Evolutionary conservation across 139 green algal species (phyloP).

Genomic region (Chlamydomonas sp.): DNA sequence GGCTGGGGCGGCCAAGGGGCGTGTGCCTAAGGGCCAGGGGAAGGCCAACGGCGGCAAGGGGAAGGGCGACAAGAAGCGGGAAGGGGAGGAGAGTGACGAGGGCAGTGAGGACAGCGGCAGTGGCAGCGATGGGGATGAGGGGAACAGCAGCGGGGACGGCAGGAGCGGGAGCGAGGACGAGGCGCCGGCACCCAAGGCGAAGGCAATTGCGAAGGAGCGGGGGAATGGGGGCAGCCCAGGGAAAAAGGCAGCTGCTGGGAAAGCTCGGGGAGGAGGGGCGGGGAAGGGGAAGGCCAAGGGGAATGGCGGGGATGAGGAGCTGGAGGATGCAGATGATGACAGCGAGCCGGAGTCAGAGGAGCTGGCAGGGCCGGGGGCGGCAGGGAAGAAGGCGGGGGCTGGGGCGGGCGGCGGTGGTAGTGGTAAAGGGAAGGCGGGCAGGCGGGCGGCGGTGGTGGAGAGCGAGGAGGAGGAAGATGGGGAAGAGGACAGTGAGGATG

Average conservation of each 20-base stretch:
- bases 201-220: neutral
- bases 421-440: neutral
- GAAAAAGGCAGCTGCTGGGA: neutral
- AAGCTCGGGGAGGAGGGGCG: neutral
- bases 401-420: neutral
- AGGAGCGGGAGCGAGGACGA: neutral
- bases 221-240: neutral
- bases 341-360: neutral
- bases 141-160: neutral
- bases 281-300: neutral
- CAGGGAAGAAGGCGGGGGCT: neutral
- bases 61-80: neutral
- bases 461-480: constrained; percentile 11
- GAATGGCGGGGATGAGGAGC: neutral
- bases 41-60: neutral
- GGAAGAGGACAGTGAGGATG: neutral
- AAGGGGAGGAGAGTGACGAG: neutral
- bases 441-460: neutral
- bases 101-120: neutral
- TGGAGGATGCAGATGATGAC: neutral
- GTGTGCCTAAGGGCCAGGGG: neutral
- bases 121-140: neutral
- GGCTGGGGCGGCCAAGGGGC: neutral
- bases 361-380: neutral
- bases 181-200: neutral